Evolutionary conservation across 2,329 filamentous ascomycete genomes (phyloP), one percentile per base, ranked within the genome.

Genomic region (Thielaviopsis punctulata): DNA sequence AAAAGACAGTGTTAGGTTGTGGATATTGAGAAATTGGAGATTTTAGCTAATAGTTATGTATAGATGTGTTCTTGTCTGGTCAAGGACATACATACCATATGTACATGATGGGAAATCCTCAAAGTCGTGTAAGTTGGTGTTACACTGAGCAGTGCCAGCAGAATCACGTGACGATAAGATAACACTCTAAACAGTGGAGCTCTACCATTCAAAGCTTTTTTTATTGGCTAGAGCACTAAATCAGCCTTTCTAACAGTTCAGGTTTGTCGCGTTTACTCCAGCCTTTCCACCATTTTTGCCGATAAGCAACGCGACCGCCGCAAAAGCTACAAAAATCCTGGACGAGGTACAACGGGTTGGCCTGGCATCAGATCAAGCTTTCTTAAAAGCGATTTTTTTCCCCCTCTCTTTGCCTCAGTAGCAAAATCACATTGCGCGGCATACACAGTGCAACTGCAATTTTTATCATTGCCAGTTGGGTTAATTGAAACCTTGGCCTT

Each of bases 221-320:
- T 51, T 19, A 54, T 54, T 54, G 52, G 52, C 36, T 33, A 45
- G 48, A 48, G 52, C 52, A 54, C 48, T n/a, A 13, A 43, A 48
- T 39, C 52, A 54, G 52, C 52, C 52, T 54, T 51, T 51, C 52
- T 41, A n/a, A n/a, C 44, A 33, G 23, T 22, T 46, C 48, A 21
- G 45, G n/a, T 22, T 51, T 51, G 52, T 54, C 52, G 52, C 52
- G 52, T 54, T 54, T 27, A 10, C 15, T 41, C 48, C 41, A 49
- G 47, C 52, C 48, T 54, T 54, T 52, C 21, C 21, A 39, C 33
- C 33, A 18, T 39, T 39, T 54, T 46, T 49, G 21, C 30, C 22
- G 15, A 24, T 18, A 19, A 46, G 18, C 41, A 30, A 50, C 23
- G 33, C 33, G 33, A 39, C 33, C 33, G 15, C 33, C 33, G 33